Evolutionary conservation across 768 basidiomycete genomes (phyloP).

Genomic region (Pleurotus cornucopiae): DNA sequence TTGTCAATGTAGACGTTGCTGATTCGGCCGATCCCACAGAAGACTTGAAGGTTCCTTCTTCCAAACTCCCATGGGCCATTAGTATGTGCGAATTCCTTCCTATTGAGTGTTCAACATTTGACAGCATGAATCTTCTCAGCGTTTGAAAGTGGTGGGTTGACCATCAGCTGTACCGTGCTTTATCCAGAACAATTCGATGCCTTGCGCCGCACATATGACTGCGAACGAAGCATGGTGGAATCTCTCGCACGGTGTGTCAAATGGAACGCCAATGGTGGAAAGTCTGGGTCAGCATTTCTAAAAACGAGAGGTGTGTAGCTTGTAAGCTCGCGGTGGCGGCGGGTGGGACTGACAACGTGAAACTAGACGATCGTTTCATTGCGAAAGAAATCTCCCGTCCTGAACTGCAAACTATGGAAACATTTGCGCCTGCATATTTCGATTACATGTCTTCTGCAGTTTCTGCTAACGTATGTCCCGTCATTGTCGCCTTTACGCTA

Average conservation of each 20-base stretch:
- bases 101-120: too few species aligned
- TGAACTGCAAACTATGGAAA: constrained; percentile 93
- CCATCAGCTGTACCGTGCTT: constrained; percentile 90
- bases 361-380: constrained; percentile 92
- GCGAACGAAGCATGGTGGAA: constrained; percentile 91
- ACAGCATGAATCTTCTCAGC: constrained; percentile 38
- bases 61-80: constrained; percentile 78
- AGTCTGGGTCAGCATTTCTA: constrained; percentile 94
- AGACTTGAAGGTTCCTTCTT: constrained; percentile 70
- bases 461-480: constrained; percentile 62
- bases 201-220: constrained; percentile 86
- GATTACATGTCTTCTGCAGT: constrained; percentile 97
- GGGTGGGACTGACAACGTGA: background rate
- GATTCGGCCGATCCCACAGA: constrained; percentile 71
- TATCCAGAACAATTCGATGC: constrained; percentile 98
- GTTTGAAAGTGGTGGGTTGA: constrained; percentile 85
- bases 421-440: constrained; percentile 96
- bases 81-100: constrained; percentile 40
- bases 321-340: background rate
- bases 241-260: constrained; percentile 91
- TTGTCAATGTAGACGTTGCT: constrained; percentile 75
- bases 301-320: constrained; percentile 77
- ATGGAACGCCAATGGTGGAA: constrained; percentile 94
- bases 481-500: constrained; percentile 1
- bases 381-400: constrained; percentile 91